Conservation (phyloP, 1,284 basidiomycete species). For the Schizophyllum commune region DNA sequence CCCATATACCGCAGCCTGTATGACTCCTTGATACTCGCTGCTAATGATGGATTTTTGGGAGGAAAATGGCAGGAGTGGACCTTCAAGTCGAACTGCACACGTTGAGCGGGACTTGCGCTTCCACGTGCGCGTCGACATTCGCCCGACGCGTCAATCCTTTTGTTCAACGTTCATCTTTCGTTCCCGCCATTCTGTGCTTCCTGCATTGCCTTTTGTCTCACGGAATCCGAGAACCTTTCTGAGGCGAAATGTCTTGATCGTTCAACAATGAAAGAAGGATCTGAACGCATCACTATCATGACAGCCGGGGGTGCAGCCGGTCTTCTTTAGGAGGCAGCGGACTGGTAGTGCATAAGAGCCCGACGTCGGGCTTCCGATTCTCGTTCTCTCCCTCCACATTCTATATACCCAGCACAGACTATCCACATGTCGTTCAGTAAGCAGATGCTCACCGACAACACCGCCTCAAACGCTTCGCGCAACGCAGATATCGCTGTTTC, state of each 20-base stretch:
- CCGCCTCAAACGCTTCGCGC: background rate
- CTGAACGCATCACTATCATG: too few species aligned
- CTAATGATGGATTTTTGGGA: background rate
- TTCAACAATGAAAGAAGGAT: too few species aligned
- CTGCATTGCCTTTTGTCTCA: too few species aligned
- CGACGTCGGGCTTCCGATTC: background rate
- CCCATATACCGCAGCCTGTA: background rate
- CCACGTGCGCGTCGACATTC: background rate
- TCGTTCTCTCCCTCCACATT: background rate
- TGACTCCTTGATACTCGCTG: background rate
- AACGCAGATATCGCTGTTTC: too few species aligned
- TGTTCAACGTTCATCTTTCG: background rate
- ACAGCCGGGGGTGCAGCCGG: too few species aligned
- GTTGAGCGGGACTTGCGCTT: background rate
- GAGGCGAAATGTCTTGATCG: too few species aligned
- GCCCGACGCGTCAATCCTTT: background rate
- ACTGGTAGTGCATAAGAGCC: background rate
- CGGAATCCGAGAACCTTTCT: too few species aligned
- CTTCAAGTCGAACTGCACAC: background rate
- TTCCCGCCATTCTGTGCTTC: too few species aligned
- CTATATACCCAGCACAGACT: background rate
- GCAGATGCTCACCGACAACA: background rate
- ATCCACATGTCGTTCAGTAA: background rate
- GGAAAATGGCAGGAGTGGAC: background rate
- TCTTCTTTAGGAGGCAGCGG: too few species aligned